phyloP scores from a whole-genome alignment of 2,329 filamentous ascomycete genomes.

The Colletotrichum sp. region DNA sequence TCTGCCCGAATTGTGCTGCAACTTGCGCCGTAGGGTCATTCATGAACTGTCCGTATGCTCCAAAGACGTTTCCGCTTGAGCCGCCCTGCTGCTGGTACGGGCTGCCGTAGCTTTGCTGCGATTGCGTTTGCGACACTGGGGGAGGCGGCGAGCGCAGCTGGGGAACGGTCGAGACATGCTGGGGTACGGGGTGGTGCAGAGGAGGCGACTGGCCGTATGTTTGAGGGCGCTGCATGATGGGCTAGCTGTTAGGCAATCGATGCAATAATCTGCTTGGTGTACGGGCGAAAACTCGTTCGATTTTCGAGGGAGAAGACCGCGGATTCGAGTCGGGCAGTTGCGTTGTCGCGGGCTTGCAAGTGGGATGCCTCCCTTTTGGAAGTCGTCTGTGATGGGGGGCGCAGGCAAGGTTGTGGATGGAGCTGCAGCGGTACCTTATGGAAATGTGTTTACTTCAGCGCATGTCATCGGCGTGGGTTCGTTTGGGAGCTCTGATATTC shows the following conservation, averaged over 20 bases:
- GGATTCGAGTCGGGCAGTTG: background rate
- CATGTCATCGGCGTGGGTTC: constrained; percentile 8
- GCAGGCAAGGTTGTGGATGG: constrained; percentile 3
- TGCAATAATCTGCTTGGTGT: background rate
- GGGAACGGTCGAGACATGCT: constrained; percentile 97
- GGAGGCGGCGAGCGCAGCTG: constrained; percentile 94
- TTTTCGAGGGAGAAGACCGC: background rate
- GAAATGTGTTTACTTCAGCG: constrained; percentile 32
- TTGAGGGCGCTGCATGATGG: constrained; percentile 81
- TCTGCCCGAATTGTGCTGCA: constrained; percentile 92
- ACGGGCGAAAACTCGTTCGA: background rate
- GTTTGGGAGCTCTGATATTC: background rate
- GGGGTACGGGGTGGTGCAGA: constrained; percentile 94
- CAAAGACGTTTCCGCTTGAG: constrained; percentile 60
- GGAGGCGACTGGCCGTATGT: constrained; percentile 89
- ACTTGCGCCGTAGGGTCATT: constrained; percentile 95
- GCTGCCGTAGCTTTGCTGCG: constrained; percentile 69
- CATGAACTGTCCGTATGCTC: constrained; percentile 90
- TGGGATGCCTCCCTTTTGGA: constrained; percentile 14
- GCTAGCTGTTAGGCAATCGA: constrained; percentile 3
- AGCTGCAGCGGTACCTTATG: constrained; percentile 16
- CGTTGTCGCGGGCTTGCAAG: background rate
- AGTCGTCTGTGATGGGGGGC: constrained; percentile 12
- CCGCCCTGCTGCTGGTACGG: constrained; percentile 73
- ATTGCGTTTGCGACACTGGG: constrained; percentile 73